Base-by-base conservation (phyloP, 441 rosid genomes). In the Populus hybrid region DNA sequence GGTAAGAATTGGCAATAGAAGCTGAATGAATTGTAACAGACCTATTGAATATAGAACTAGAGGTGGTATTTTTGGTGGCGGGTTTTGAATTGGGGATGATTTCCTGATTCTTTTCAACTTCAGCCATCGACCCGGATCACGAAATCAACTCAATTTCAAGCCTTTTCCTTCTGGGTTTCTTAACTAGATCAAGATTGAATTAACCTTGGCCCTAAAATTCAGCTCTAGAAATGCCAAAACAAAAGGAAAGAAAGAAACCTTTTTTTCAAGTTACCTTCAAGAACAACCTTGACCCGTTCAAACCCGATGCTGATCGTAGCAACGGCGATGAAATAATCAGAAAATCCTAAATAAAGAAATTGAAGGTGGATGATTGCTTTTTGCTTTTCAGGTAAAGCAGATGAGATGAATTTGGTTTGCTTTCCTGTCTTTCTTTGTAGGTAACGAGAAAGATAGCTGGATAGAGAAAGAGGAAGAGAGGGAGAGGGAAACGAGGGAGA, bases 1-100 rank as follows among this genome's bases (percentile, higher is more conserved):
- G 12, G 31, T 36, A 73, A 33, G 81, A 73, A 11, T 69, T 76
- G 16, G 67, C 3, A 31, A 74, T 69, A n/a, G 81, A 23, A 12
- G 85, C 65, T 36, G 89, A 72, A 72, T 86, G 90, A 66, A 88
- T 79, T 38, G 97, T 94, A 40, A 84, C 50, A 68, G 97, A 93
- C 50, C 97, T 88, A 75, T 81, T 91, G 76, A 92, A 89, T 31
- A 83, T 50, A 3, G 85, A 61, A 24, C 72, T 2, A 1, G 3
- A 1, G 79, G 29, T 23, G 88, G 42, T 64, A n/a, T 31, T 12
- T 8, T 24, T 42, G 40, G 83, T 12, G 21, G 23, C 33, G 31
- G 74, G 36, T 67, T 83, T 84, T 56, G 85, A 79, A 75, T 88
- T 87, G 61, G 74, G 84, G 14, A 84, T 29, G 78, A 80, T n/a